Evolutionary conservation across 495 filamentous ascomycete genomes (phyloP).

Genomic region (Polyplosphaeria fusca): DNA sequence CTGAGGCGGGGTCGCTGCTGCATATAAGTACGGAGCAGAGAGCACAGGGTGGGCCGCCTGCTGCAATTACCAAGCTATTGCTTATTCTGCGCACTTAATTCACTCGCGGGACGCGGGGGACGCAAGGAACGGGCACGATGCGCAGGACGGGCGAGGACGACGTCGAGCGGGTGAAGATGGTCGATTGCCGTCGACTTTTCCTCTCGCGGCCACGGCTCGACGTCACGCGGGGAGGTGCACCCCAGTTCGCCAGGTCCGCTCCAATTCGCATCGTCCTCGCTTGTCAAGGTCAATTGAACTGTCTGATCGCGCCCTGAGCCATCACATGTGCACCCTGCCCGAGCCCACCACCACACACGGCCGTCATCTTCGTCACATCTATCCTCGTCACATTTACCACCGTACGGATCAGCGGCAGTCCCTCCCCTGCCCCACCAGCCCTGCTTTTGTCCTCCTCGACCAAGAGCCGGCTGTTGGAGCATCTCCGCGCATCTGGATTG

Average conservation of each 20-base stretch:
- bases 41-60: conserved; percentile 19
- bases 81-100: conserved; percentile 20
- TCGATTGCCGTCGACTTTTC: conserved; percentile 15
- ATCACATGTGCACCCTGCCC: not conserved
- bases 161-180: conserved; percentile 6
- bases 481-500: not conserved
- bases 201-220: conserved; percentile 2
- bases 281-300: not conserved
- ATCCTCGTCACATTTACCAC: not conserved
- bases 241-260: conserved; percentile 21
- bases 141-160: not conserved
- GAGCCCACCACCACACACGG: too few relatives aligned
- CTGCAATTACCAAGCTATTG: conserved; percentile 20
- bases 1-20: conserved; percentile 26
- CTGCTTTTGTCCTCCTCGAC: not conserved
- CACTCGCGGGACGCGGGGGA: conserved; percentile 8
- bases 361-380: not conserved
- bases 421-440: not conserved
- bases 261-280: not conserved
- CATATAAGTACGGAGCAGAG: conserved; percentile 22
- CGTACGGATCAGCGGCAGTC: not conserved
- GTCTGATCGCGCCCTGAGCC: not conserved
- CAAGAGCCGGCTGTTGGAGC: not conserved
- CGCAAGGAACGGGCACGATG: not conserved
- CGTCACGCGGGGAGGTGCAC: conserved; percentile 30